Evolutionary conservation across 768 basidiomycete genomes (phyloP), one percentile per base, ranked within the genome.

Genomic region (Fomitopsis serialis): DNA sequence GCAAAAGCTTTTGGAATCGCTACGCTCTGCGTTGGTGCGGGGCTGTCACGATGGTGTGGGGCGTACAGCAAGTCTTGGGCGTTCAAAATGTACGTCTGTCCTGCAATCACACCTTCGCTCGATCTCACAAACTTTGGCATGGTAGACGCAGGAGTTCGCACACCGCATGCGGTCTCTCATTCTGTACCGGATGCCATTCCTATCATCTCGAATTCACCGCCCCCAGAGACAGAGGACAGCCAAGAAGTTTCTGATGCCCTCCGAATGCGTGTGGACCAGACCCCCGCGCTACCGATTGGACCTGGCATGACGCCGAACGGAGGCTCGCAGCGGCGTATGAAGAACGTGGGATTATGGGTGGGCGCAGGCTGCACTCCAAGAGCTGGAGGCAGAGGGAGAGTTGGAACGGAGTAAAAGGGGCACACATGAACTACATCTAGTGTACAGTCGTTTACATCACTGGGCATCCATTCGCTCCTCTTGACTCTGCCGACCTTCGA

Each of bases 1-100:
- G 69, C 78, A 4, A 85, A 85, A 58, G 87, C 87, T 0, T 81
- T 90, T 37, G 71, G 76, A 2, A 74, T 87, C 40, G 85, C 87
- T 3, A 89, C 87, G 0, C 61, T 77, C 10, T 61, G 85, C 32
- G 86, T 88, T 23, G 60, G 74, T 0, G 65, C 74, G 71, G 77
- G 23, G 84, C 78, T 0, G 64, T 72, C 5, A 69, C 64, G 0
- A 65, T 78, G 4, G 68, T 80, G 2, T 75, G 71, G 60, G 75
- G 77, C 1, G 72, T 87, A 25, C 78, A 81, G 66, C 64, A 68
- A 12, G 70, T 71, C 43, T 65, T 87, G 49, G 81, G 79, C 29
- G 78, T 86, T 1, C 63, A 74, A 58, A 72, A 82, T 59, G 87
- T 87, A 55, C 53, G 81, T 72, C 13, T 45, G 8, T 12, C 42